These are phyloP conservation scores for Cicer yamashitae DNA, from an alignment of 306 rosid species.

Conservation along the genomic window DNA sequence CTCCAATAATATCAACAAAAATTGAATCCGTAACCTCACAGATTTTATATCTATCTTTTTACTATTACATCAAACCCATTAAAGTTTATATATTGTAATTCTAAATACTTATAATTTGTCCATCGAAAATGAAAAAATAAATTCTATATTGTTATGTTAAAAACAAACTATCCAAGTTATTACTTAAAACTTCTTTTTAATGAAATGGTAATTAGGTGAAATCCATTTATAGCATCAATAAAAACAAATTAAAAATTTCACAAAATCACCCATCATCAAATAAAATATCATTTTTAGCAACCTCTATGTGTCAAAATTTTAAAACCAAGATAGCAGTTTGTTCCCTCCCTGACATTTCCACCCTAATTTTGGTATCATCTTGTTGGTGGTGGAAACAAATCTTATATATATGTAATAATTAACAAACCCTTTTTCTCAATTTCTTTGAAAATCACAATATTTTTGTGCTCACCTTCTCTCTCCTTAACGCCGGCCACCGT, in stretches of 20 bases:
- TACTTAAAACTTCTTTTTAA: not conserved
- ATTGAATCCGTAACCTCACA: no score
- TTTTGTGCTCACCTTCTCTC: slow-evolving; percentile 3
- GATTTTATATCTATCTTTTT: no score
- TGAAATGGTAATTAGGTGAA: not conserved
- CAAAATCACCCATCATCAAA: not conserved
- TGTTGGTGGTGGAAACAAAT: not conserved
- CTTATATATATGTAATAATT: slow-evolving; percentile 25
- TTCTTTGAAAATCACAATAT: slow-evolving; percentile 22
- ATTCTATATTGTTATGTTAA: no score
- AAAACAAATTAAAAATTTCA: not conserved
- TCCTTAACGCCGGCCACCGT: slow-evolving; percentile 5
- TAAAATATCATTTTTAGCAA: slow-evolving; percentile 5
- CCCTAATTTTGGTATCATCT: slow-evolving; percentile 18
- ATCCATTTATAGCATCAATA: slow-evolving; percentile 4
- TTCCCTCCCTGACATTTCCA: slow-evolving; percentile 33
- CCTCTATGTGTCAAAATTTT: slow-evolving; percentile 20
- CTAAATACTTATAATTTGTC: no score
- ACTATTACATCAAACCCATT: no score
- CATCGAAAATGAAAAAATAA: no score
- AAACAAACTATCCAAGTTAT: not conserved
- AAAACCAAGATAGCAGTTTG: slow-evolving; percentile 8
- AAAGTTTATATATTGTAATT: no score
- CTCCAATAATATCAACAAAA: no score
- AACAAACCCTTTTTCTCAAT: not conserved